These are phyloP conservation scores for Mycena floridula DNA, from an alignment of 768 basidiomycete genomes.

Conservation along the genomic window DNA sequence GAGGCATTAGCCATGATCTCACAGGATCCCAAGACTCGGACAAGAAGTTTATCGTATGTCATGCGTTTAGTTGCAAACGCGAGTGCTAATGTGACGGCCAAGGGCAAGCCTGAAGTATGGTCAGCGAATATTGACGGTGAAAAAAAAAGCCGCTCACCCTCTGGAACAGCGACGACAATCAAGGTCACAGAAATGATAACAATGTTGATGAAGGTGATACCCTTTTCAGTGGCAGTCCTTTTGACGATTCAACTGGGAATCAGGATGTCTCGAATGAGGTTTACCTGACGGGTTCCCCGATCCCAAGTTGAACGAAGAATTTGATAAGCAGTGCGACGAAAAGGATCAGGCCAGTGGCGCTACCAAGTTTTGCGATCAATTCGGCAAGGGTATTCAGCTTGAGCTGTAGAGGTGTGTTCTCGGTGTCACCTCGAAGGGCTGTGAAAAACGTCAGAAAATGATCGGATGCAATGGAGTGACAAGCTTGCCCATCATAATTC, in stretches of 20 bases:
- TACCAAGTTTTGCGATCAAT: slow-evolving; percentile 88
- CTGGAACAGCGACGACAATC: slow-evolving; percentile 82
- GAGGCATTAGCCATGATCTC: slow-evolving; percentile 99
- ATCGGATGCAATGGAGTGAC: background rate
- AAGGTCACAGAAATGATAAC: slow-evolving; percentile 92
- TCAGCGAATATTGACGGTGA: background rate
- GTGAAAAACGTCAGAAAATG: background rate
- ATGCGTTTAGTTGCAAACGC: slow-evolving; percentile 98
- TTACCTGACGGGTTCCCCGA: slow-evolving; percentile 48
- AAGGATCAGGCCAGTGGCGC: slow-evolving; percentile 76
- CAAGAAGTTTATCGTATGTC: slow-evolving; percentile 91
- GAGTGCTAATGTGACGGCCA: slow-evolving; percentile 93
- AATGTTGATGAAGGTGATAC: slow-evolving; percentile 86
- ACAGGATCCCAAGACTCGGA: slow-evolving; percentile 92
- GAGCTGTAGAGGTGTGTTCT: slow-evolving; percentile 88
- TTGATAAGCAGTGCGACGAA: slow-evolving; percentile 87
- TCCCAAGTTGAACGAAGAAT: slow-evolving; percentile 86
- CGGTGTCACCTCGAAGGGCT: slow-evolving; percentile 84
- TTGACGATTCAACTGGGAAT: background rate
- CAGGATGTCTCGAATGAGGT: slow-evolving; percentile 9
- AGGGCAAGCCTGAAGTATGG: slow-evolving; percentile 56
- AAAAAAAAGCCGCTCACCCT: slow-evolving; percentile 37
- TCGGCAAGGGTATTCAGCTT: slow-evolving; percentile 94
- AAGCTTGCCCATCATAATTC: slow-evolving; percentile 91
- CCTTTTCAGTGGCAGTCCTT: slow-evolving; percentile 75